Conservation (phyloP, 208 protist genomes). For the Leishmania major region DNA sequence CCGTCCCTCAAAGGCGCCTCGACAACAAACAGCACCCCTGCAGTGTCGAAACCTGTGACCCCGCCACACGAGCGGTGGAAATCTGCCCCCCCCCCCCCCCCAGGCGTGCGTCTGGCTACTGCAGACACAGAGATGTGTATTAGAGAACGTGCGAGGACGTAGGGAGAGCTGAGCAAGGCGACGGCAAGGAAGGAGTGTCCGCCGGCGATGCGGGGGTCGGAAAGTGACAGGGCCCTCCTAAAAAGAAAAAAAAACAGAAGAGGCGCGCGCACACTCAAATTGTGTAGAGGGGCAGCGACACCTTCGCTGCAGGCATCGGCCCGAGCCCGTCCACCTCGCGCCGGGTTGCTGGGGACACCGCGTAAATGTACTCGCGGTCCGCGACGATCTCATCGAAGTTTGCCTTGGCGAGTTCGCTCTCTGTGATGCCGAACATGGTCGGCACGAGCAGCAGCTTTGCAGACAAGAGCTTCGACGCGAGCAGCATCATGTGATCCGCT, state of each 20-base stretch:
- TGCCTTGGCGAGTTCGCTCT: constrained; percentile 79
- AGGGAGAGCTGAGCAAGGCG: neutral
- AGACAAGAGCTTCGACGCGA: constrained; percentile 51
- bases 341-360: constrained; percentile 23
- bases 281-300: constrained; percentile 56
- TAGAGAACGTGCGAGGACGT: neutral
- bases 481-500: constrained; percentile 63
- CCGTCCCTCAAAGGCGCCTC: neutral
- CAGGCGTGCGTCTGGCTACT: neutral
- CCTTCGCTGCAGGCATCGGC: constrained; percentile 53
- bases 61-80: neutral
- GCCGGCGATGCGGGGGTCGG: neutral
- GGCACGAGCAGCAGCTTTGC: constrained; percentile 70
- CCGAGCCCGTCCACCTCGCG: constrained; percentile 24
- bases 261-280: constrained; percentile 30
- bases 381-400: constrained; percentile 71
- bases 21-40: neutral
- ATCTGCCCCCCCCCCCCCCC: neutral
- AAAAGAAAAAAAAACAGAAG: neutral
- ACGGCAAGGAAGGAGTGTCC: neutral
- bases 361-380: constrained; percentile 75
- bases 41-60: neutral
- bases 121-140: neutral
- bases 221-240: neutral
- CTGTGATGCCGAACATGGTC: constrained; percentile 77